A percentile compares a stretch with the other conserved stretches of the same genome.
Conservation (phyloP, 208 protist species). For the Angomonas desouzai region DNA sequence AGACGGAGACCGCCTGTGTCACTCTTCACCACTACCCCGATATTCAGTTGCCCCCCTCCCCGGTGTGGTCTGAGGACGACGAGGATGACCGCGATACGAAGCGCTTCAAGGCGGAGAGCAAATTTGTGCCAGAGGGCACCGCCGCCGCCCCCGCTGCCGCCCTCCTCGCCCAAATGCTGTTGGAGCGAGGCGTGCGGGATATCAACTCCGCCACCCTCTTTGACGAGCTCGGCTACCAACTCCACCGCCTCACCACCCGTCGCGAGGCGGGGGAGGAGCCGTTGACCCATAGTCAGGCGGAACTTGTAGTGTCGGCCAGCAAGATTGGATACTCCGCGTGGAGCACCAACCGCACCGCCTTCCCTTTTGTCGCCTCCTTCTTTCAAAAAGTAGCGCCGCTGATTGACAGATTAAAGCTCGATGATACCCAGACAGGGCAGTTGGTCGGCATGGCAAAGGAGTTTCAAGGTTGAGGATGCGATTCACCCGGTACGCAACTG, state of each 20-base stretch:
- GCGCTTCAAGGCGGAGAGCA: conserved; percentile 38
- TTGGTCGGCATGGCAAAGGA: conserved; percentile 54
- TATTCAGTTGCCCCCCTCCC: conserved; percentile 62
- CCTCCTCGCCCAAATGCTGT: conserved; percentile 65
- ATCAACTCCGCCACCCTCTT: conserved; percentile 45
- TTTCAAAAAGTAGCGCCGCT: conserved; percentile 64
- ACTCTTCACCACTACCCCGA: conserved; percentile 76
- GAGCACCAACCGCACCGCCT: conserved; percentile 47
- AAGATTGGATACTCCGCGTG: conserved; percentile 78
- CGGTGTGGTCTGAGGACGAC: conserved; percentile 25
- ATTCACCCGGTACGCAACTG: too few species aligned
- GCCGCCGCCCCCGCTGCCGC: conserved; percentile 47
- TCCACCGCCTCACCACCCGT: conserved; percentile 36
- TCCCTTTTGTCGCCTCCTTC: conserved; percentile 58
- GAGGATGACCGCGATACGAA: conserved; percentile 22
- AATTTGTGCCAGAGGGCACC: conserved; percentile 45
- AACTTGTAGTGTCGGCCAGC: conserved; percentile 65
- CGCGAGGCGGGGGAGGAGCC: conserved; percentile 8
- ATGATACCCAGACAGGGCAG: conserved; percentile 40
- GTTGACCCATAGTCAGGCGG: conserved; percentile 53
- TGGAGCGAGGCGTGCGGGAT: conserved; percentile 82
- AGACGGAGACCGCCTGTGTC: conserved; percentile 59
- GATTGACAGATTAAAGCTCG: conserved; percentile 52
- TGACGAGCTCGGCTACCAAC: conserved; percentile 44
- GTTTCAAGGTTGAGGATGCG: not conserved